Evolutionary conservation across 306 rosid genomes (phyloP), one percentile per base, ranked within the genome.

Genomic region (Comarum palustre): DNA sequence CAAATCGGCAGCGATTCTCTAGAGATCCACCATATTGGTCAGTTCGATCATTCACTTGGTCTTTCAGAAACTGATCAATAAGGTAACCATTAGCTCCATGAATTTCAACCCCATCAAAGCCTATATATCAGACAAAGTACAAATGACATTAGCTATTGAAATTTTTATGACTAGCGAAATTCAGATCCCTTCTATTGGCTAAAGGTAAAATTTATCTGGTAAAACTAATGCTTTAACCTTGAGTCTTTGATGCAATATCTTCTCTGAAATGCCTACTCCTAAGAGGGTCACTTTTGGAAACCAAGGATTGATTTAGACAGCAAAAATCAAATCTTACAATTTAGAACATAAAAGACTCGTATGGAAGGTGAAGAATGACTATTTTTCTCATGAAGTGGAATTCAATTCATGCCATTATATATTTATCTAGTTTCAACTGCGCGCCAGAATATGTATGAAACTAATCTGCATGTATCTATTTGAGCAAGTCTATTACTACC

Each of bases 1-100:
- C 86, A 76, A 92, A 85, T 2, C 88, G 88, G 24, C 93, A 89
- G 2, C 88, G 89, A 20, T 89, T 92, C 25, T 87, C 92, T 15
- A 89, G 69, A 29, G 79, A 79, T 27, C 84, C 84, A 48, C 86
- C 86, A 42, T 79, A 83, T 55, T 76, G 7, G 41, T 83, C 81
- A 20, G 79, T 83, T 72, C 79, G 72, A 45, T 76, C 84, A 25
- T 79, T 83, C 66, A 79, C 83, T 48, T 65, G 51, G 12, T 83
- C 87, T 68, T 80, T 83, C 68, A 80, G 0, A 65, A 83, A 83
- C 22, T 80, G 87, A 14, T 83, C 84, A 10, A 83, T 51, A 27
- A 83, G 68, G 71, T 77, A 80, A 15, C 87, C 84, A 32, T 80
- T 68, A 3, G 80, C 84, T 9, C 82, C 87, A 51, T 83, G 87